Evolutionary conservation across 805 yeast species (phyloP).

Genomic region (Trichomonascus vanleenenianus): DNA sequence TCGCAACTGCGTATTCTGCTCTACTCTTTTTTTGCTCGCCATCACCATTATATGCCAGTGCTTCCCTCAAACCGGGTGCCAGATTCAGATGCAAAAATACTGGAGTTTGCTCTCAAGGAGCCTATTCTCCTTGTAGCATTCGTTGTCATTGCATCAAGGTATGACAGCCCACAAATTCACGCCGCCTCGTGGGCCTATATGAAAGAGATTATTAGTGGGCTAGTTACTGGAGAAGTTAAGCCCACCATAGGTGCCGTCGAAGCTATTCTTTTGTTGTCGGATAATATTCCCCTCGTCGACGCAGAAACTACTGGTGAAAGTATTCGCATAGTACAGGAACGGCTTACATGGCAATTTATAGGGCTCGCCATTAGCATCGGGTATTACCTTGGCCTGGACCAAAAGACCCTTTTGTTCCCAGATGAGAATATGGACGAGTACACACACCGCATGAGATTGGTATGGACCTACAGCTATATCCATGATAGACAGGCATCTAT

Average conservation of each 20-base stretch:
- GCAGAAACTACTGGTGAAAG: slow-evolving; percentile 4
- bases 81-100: slow-evolving; percentile 5
- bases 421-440: slow-evolving; percentile 12
- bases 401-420: slow-evolving; percentile 15
- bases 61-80: slow-evolving; percentile 8
- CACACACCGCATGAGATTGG: slow-evolving; percentile 17
- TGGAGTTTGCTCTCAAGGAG: slow-evolving; percentile 10
- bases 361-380: slow-evolving; percentile 19
- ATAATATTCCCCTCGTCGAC: slow-evolving; percentile 16
- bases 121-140: slow-evolving; percentile 15
- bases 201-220: slow-evolving; percentile 6
- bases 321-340: slow-evolving; percentile 2
- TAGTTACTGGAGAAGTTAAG: slow-evolving; percentile 12
- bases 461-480: slow-evolving; percentile 20
- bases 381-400: slow-evolving; percentile 19
- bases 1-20: slow-evolving; percentile 8
- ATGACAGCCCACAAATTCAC: slow-evolving; percentile 3
- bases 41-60: slow-evolving; percentile 14
- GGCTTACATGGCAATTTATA: slow-evolving; percentile 18
- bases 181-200: slow-evolving; percentile 9
- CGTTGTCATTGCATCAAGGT: slow-evolving; percentile 15
- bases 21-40: slow-evolving; percentile 15
- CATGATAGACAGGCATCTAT: slow-evolving; percentile 21
- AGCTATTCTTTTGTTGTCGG: slow-evolving; percentile 17
- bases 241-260: slow-evolving; percentile 19